Conservation (phyloP, 441 rosid genomes). For the Theobroma grandiflorum region DNA sequence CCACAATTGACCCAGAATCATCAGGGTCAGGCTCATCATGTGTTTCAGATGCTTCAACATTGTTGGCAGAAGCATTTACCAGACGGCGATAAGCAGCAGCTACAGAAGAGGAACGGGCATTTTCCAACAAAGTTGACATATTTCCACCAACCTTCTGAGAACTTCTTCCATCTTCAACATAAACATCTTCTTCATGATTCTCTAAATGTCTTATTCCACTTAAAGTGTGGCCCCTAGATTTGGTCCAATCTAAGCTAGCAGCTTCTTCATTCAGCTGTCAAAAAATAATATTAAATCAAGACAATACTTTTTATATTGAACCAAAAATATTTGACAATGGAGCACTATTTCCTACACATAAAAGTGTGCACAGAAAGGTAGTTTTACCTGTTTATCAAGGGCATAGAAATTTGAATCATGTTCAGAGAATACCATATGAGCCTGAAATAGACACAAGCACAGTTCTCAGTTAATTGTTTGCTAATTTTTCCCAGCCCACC, state of each 20-base stretch:
- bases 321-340: conserved; percentile 18
- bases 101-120: conserved; percentile 82
- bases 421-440: conserved; percentile 94
- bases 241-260: conserved; percentile 89
- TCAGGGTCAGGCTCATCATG: conserved; percentile 73
- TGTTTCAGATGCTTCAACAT: conserved; percentile 44
- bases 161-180: conserved; percentile 38
- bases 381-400: conserved; percentile 83
- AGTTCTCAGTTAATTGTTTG: conserved; percentile 23
- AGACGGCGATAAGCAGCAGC: conserved; percentile 87
- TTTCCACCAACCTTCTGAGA: conserved; percentile 84
- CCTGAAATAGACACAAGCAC: conserved; percentile 56
- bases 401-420: conserved; percentile 90
- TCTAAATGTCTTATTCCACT: conserved; percentile 45
- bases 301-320: conserved; percentile 10
- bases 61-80: conserved; percentile 38
- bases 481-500: background rate
- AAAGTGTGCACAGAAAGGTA: background rate
- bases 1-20: conserved; percentile 44
- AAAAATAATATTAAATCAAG: conserved; percentile 23
- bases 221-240: conserved; percentile 75
- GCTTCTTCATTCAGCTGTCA: conserved; percentile 90
- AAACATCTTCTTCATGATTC: conserved; percentile 50
- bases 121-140: conserved; percentile 50
- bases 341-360: background rate